Evolutionary conservation across 768 basidiomycete genomes (phyloP).

Genomic region (Suillus brevipes): DNA sequence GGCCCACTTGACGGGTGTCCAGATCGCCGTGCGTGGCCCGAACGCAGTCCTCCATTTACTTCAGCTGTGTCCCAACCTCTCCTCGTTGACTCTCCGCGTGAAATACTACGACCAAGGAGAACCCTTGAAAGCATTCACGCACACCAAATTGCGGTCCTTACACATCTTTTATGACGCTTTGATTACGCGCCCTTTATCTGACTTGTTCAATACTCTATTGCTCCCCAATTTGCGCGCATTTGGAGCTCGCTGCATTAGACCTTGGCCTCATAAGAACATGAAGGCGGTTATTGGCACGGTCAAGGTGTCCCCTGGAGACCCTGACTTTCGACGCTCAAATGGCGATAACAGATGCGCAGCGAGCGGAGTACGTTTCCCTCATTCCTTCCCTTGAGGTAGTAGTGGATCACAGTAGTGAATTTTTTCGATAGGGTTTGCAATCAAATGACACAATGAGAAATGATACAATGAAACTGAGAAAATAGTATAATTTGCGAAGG

Average conservation of each 20-base stretch:
- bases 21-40: conserved; percentile 3
- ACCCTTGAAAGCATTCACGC: conserved; percentile 8
- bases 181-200: conserved; percentile 6
- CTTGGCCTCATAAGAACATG: conserved; percentile 19
- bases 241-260: conserved; percentile 5
- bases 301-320: conserved; percentile 23
- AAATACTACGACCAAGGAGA: conserved; percentile 2
- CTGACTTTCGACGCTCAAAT: conserved; percentile 17
- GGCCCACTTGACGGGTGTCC: conserved; percentile 20
- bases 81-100: conserved; percentile 13
- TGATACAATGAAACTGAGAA: neutral
- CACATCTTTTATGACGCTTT: conserved; percentile 8
- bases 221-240: conserved; percentile 16
- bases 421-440: neutral
- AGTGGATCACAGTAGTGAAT: neutral
- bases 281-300: conserved; percentile 20
- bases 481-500: neutral
- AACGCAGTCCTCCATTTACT: conserved; percentile 16
- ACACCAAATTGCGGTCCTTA: conserved; percentile 14
- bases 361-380: conserved; percentile 13
- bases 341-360: conserved; percentile 17
- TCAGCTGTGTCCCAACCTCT: conserved; percentile 21
- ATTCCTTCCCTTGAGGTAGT: conserved; percentile 19
- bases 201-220: conserved; percentile 17
- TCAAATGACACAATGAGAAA: no score